Conservation (phyloP, 331 rosid genomes). For the Malus hybrid region DNA sequence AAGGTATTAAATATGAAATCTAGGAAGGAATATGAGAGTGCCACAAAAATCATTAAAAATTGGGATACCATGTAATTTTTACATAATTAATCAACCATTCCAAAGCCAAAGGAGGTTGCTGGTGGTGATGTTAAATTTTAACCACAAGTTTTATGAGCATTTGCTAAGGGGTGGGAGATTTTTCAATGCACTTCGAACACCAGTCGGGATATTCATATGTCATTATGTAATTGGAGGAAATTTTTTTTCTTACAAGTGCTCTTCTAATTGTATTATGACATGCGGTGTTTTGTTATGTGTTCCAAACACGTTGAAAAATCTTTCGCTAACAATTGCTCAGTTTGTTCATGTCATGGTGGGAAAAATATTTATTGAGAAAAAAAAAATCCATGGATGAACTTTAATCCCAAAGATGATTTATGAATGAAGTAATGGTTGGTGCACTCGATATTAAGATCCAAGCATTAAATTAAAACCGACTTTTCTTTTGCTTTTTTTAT, state of each 20-base stretch:
- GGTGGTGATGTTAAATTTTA: not conserved
- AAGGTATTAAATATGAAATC: not conserved
- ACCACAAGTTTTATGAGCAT: not conserved
- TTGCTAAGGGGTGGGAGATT: not conserved
- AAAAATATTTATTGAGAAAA: too few relatives aligned
- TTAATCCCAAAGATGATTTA: too few relatives aligned
- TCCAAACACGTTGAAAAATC: too few relatives aligned
- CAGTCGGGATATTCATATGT: too few relatives aligned
- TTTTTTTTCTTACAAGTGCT: too few relatives aligned
- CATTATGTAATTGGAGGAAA: too few relatives aligned
- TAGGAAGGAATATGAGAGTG: not conserved
- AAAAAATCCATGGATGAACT: too few relatives aligned
- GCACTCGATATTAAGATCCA: not conserved
- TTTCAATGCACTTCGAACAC: accelerated
- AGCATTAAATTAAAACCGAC: not conserved
- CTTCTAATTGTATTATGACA: too few relatives aligned
- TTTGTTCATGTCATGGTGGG: too few relatives aligned
- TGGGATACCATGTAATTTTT: not conserved
- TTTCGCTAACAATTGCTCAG: too few relatives aligned
- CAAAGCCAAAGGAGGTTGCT: not conserved
- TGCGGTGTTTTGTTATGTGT: accelerated
- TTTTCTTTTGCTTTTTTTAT: too few relatives aligned
- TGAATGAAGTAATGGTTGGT: not conserved
- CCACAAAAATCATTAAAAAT: not conserved
- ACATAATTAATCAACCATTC: not conserved